phyloP scores from a whole-genome alignment of 257 asterid species.

The Solanum gracilifrons region DNA sequence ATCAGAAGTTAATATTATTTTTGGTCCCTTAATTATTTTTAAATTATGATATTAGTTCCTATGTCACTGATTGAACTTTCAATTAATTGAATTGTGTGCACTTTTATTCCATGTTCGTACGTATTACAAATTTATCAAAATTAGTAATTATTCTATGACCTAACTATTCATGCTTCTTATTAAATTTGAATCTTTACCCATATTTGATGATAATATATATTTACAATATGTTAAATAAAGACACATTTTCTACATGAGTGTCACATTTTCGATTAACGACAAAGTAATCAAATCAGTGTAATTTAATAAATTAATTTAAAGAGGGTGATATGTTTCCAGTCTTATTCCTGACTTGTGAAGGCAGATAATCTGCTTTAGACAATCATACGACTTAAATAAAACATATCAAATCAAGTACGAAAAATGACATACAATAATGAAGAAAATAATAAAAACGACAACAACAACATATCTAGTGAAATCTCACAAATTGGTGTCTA shows the following conservation, averaged over 20 bases:
- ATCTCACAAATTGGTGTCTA: rapidly evolving
- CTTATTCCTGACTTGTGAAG: too few relatives aligned
- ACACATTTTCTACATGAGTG: background rate
- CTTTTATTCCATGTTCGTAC: background rate
- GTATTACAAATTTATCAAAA: background rate
- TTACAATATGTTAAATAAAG: background rate
- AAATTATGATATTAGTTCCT: background rate
- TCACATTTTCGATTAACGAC: background rate
- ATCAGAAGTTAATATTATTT: background rate
- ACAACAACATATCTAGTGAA: too few relatives aligned
- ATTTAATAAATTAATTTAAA: too few relatives aligned
- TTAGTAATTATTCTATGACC: background rate
- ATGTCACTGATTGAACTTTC: background rate
- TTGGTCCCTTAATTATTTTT: background rate
- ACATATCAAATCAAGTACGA: too few relatives aligned
- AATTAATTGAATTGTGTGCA: background rate
- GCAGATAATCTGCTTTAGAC: too few relatives aligned
- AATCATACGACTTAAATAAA: too few relatives aligned
- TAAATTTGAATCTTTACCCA: background rate
- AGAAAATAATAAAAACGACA: too few relatives aligned
- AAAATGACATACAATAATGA: too few relatives aligned
- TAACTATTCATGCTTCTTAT: background rate
- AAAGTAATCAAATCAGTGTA: background rate
- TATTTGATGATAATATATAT: background rate
- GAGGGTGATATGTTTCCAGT: background rate